Evolutionary conservation across 371 early-diverging fungal genomes (phyloP).

Genomic region (Mortierella sp.): DNA sequence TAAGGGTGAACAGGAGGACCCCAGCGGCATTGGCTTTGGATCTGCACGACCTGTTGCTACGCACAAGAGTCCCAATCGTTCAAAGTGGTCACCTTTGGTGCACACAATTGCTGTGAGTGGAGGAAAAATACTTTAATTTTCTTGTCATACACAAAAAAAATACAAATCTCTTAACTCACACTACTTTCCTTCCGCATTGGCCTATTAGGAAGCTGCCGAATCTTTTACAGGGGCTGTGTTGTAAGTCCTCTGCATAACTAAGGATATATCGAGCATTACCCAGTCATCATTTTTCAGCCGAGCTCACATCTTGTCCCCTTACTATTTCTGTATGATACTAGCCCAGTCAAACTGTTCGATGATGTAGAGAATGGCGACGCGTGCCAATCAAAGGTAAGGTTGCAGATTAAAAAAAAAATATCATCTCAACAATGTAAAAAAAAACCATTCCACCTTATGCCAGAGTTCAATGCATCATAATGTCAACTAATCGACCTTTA

Average conservation of each 20-base stretch:
- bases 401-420: neutral
- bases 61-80: constrained; percentile 14
- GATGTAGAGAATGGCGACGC: neutral
- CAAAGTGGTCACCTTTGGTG: constrained; percentile 28
- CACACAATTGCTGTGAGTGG: constrained; percentile 26
- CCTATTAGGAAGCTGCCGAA: constrained; percentile 17
- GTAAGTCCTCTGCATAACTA: constrained; percentile 12
- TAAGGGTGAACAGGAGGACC: neutral
- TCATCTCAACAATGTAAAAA: neutral
- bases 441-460: neutral
- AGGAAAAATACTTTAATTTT: neutral
- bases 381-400: neutral
- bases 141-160: neutral
- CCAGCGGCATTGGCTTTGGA: too few species aligned
- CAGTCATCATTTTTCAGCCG: constrained; percentile 3
- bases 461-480: neutral
- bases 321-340: neutral
- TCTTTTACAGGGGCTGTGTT: constrained; percentile 10
- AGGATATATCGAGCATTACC: too few species aligned
- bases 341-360: constrained; percentile 22
- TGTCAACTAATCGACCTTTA: neutral
- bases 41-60: neutral
- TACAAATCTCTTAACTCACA: neutral
- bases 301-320: neutral
- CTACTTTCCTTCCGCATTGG: neutral